Evolutionary conservation across 352 stramenopile species (phyloP).

Genomic region (Phytopythium helicoides): DNA sequence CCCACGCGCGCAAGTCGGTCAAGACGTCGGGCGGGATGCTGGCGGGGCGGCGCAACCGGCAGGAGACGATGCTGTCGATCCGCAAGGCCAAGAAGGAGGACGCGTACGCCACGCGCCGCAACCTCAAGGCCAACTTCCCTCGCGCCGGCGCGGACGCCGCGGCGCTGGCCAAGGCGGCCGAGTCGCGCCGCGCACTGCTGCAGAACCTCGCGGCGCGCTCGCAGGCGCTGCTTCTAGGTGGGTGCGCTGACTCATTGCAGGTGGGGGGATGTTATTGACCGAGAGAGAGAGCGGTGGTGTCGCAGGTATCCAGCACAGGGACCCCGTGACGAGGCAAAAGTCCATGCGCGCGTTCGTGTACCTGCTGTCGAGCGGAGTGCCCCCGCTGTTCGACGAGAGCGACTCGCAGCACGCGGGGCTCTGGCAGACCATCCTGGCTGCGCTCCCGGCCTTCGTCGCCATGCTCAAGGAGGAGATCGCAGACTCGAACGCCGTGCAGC

Average conservation of each 20-base stretch:
- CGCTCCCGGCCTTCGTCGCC: slow-evolving; percentile 73
- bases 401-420: slow-evolving; percentile 82
- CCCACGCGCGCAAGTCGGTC: slow-evolving; percentile 66
- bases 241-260: neutral
- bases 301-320: slow-evolving; percentile 75
- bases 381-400: slow-evolving; percentile 77
- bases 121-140: slow-evolving; percentile 80
- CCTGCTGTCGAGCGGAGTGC: slow-evolving; percentile 80
- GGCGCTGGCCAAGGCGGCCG: slow-evolving; percentile 27
- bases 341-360: slow-evolving; percentile 88
- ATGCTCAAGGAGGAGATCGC: slow-evolving; percentile 72
- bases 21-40: slow-evolving; percentile 73
- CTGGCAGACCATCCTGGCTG: slow-evolving; percentile 79
- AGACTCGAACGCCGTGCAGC: slow-evolving; percentile 60
- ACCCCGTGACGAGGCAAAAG: slow-evolving; percentile 70
- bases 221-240: slow-evolving; percentile 72
- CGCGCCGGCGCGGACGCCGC: slow-evolving; percentile 15
- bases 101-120: slow-evolving; percentile 82
- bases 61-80: slow-evolving; percentile 86
- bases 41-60: slow-evolving; percentile 77
- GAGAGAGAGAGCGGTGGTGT: neutral
- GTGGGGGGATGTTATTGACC: slow-evolving; percentile 3
- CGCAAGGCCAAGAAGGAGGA: slow-evolving; percentile 90
- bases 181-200: slow-evolving; percentile 68
- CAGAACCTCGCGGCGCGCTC: slow-evolving; percentile 77